Conservation (phyloP, 176 grass and related monocot species). For the Zoysia pacifica region DNA sequence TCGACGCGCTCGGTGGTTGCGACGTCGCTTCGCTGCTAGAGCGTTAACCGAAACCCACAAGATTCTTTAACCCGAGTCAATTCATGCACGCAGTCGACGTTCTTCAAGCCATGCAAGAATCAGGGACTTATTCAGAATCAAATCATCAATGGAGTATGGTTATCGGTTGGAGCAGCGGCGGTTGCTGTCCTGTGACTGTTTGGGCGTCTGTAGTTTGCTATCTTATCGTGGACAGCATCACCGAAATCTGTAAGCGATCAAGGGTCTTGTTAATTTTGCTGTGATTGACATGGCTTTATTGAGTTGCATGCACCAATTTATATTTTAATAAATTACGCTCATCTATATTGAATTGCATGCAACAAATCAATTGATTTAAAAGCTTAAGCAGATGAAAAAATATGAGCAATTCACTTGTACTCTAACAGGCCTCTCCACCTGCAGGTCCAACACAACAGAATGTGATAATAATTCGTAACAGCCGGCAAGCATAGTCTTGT, state of each 20-base stretch:
- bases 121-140: constrained; percentile 21
- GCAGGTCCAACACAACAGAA: neutral
- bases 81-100: constrained; percentile 24
- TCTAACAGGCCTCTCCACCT: constrained; percentile 16
- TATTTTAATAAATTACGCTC: too few relatives aligned
- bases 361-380: too few relatives aligned
- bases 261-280: too few relatives aligned
- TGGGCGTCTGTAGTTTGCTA: constrained; percentile 3
- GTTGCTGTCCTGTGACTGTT: constrained; percentile 30
- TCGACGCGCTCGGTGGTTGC: constrained; percentile 1
- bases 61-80: neutral
- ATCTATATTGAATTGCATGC: too few relatives aligned
- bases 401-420: too few relatives aligned
- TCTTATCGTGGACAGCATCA: constrained; percentile 14
- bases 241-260: neutral
- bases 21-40: constrained; percentile 29
- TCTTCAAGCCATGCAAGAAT: constrained; percentile 27
- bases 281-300: too few relatives aligned
- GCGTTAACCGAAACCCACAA: constrained; percentile 22
- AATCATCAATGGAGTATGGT: neutral
- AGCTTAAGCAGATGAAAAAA: too few relatives aligned
- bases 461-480: constrained; percentile 10
- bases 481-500: neutral
- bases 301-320: too few relatives aligned
- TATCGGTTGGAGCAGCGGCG: constrained; percentile 32